These are phyloP conservation scores for Bipolaris sorokiniana DNA, from an alignment of 2,329 filamentous ascomycete genomes.

Conservation along the genomic window DNA sequence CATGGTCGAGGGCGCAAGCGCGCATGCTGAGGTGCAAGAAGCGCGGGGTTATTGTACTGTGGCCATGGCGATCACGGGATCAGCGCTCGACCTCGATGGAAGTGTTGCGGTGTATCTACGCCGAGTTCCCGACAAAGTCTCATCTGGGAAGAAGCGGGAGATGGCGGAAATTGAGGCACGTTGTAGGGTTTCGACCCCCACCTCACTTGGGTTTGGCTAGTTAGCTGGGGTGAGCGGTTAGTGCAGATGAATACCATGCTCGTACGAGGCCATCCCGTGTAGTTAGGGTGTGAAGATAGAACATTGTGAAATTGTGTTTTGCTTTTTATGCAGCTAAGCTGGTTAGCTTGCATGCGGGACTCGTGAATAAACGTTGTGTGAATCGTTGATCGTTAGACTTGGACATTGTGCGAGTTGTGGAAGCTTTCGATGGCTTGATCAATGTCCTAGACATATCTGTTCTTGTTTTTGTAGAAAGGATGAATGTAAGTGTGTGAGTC, in stretches of 20 bases:
- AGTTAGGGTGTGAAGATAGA: too few relatives aligned
- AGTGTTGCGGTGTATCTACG: too few relatives aligned
- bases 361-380: too few relatives aligned
- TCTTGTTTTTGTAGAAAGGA: neutral
- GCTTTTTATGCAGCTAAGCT: neutral
- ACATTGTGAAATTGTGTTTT: too few relatives aligned
- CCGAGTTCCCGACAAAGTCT: neutral
- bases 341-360: neutral
- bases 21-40: neutral
- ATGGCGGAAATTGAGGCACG: neutral
- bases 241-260: neutral
- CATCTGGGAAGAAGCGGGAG: neutral
- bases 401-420: too few relatives aligned
- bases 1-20: neutral
- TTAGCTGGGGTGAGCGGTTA: neutral
- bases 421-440: too few relatives aligned
- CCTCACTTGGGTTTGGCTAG: neutral
- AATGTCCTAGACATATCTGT: too few relatives aligned
- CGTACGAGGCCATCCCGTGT: neutral
- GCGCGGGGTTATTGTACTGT: neutral
- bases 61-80: neutral
- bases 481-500: slow-evolving; percentile 36
- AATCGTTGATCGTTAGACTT: too few relatives aligned
- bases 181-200: neutral
- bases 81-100: neutral